These are phyloP conservation scores for Dioscorea cayenensis DNA, from an alignment of 116 monocot species.

Conservation along the genomic window DNA sequence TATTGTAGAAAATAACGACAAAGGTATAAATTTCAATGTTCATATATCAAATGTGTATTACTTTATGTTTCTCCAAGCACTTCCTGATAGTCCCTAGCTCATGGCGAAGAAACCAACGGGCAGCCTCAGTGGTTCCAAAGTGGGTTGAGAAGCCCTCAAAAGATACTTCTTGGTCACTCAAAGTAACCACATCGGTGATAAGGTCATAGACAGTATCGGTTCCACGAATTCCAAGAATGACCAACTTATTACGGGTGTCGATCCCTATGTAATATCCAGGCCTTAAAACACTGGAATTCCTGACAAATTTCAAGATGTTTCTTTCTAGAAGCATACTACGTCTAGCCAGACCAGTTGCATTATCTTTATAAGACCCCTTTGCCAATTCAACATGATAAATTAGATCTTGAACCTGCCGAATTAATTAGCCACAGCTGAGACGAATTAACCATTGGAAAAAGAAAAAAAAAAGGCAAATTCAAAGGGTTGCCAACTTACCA, in stretches of 20 bases:
- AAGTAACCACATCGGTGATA: constrained; percentile 75
- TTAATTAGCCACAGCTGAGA: not conserved
- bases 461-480: not conserved
- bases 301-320: constrained; percentile 86
- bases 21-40: not conserved
- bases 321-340: constrained; percentile 91
- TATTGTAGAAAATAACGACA: not conserved
- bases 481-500: constrained; percentile 39
- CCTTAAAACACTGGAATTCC: constrained; percentile 84
- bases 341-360: constrained; percentile 51
- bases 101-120: constrained; percentile 79
- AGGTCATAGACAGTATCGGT: constrained; percentile 93
- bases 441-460: not conserved
- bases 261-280: constrained; percentile 92
- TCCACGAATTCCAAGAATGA: constrained; percentile 92
- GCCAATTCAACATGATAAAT: constrained; percentile 88
- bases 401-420: constrained; percentile 74
- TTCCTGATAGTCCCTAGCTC: constrained; percentile 68
- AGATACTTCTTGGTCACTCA: constrained; percentile 64
- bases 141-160: constrained; percentile 81
- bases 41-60: not conserved
- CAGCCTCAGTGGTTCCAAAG: constrained; percentile 92
- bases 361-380: constrained; percentile 86
- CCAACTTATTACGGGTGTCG: constrained; percentile 67
- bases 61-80: constrained; percentile 66